These are phyloP conservation scores for Globisporangium perplexum DNA, from an alignment of 352 stramenopile species.

Conservation along the genomic window DNA sequence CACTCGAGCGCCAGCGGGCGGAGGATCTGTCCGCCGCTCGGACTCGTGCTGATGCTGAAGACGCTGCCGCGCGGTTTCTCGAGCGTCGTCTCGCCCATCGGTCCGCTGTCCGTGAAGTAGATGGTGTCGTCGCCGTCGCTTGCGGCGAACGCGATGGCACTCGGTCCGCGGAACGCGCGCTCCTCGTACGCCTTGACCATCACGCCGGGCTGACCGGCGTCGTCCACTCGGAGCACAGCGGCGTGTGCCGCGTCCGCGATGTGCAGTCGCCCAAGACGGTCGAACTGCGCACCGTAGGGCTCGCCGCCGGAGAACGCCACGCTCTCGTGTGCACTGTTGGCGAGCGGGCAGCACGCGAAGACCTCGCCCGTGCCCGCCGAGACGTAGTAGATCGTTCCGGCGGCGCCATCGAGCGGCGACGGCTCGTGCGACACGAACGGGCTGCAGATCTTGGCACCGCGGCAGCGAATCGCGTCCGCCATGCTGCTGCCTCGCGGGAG, in stretches of 20 bases:
- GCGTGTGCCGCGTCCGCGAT: conserved; percentile 67
- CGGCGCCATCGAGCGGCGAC: no score
- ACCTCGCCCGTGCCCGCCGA: conserved; percentile 67
- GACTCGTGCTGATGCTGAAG: conserved; percentile 61
- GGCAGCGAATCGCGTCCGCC: conserved; percentile 43
- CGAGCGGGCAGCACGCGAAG: conserved; percentile 37
- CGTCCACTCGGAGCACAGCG: conserved; percentile 65
- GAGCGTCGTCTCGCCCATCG: conserved; percentile 82
- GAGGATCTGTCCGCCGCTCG: conserved; percentile 67
- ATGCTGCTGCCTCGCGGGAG: conserved; percentile 2
- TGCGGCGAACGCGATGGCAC: conserved; percentile 44
- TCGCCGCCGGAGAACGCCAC: conserved; percentile 67
- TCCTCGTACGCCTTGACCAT: conserved; percentile 86
- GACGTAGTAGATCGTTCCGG: conserved; percentile 54
- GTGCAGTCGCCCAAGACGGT: conserved; percentile 51
- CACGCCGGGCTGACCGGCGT: conserved; percentile 47
- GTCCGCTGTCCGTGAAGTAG: conserved; percentile 85
- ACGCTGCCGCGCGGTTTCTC: conserved; percentile 71
- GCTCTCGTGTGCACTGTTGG: conserved; percentile 26
- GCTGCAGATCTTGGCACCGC: conserved; percentile 68
- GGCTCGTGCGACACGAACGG: conserved; percentile 47
- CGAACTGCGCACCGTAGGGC: conserved; percentile 60
- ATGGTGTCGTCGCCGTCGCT: conserved; percentile 37
- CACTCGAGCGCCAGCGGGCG: conserved; percentile 63
- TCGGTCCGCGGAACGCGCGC: conserved; percentile 64